Base-by-base conservation (phyloP, 2,329 filamentous ascomycete species). In the Alternaria infectoria region DNA sequence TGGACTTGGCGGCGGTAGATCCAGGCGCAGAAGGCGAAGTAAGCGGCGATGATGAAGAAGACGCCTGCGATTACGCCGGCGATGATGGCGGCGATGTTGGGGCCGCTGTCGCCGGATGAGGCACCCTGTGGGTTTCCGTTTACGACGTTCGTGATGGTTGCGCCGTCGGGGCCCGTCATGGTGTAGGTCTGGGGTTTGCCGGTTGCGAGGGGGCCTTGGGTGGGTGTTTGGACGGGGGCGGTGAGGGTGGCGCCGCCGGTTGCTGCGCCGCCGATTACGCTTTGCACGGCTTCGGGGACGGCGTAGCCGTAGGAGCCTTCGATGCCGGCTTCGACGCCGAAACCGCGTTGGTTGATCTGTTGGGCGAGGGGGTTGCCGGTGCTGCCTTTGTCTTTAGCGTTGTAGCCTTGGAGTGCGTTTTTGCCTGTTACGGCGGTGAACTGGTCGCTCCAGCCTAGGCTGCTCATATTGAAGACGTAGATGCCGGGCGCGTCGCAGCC, bases 391-490 rank as follows among this genome's bases (percentile, higher is more conserved):
- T 68, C 70, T 3, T 73, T 65, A 46, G 75, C 72, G 43, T 67
- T 65, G 25, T 66, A 75, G 6, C 70, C 65, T 36, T 85, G 76
- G 5, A 80, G 70, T 58, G 86, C 83, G n/a, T 86, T 79, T 23
- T 83, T 83, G 75, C 86, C 89, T 8, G 83, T 84, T 0, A 86
- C 80, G 0, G 92, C 90, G 44, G 89, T 87, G 75, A 95, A 97
- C 3, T 85, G 84, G 21, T 88, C 85, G 60, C 90, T 82, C 93
- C 93, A 97, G 55, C 85, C 74, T 1, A 89, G 84, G 36, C 86
- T 87, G 10, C 88, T 91, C 55, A 93, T 82, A 73, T 96, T 93
- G 81, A 93, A 95, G 25, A 93, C 87, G 74, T 92, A 93, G 64
- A 93, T 84, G 1, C 90, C 90, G 0, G 89, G 89, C 15, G 81